Base-by-base conservation (phyloP, 1,139 yeast genomes). In the Hyphopichia pseudoburtonii region DNA sequence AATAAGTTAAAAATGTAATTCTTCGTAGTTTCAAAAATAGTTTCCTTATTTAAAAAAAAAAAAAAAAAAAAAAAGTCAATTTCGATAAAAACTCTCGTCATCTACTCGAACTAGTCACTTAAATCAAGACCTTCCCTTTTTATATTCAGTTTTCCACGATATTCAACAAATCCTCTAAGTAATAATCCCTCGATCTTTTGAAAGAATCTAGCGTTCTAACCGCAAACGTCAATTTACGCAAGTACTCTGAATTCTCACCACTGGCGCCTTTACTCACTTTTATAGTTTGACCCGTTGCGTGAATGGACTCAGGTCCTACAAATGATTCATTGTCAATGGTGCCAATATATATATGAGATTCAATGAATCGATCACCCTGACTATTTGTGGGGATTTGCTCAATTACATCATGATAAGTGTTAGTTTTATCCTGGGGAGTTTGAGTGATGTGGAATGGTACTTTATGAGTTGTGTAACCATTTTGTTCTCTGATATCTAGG, bases 271-370 rank as follows among this genome's bases (percentile, higher is more conserved):
- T 52, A 15, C 86, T 68, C 0, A 50, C 47, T 15, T 67, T 62
- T 18, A 90, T 87, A 9, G 77, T 72, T 7, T 50, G 43, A 0
- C 95, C 95, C 0, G 96, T 82, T 0, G 60, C 60, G 4, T 58
- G 58, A 0, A 78, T 52, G 1, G 64, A 57, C 48, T 87, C 96
- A 0, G 95, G 94, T 0, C 97, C 97, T 1, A 87, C 70, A 56
- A 88, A 90, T 5, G 95, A 86, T 37, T 70, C 83, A 52, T 89
- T 89, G 14, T 78, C 84, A 1, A 82, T 76, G 2, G 90, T 85
- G 1, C 97, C 97, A 24, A 90, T 86, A 56, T 89, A 90, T 0
- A 88, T 88, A 30, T 69, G 64, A 31, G 95, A 82, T n/a, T 66
- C 68, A 25, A 85, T 69, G 21, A 62, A 55, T 19, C 58, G 64